Base-by-base conservation (phyloP, 345 rosid genomes). In the Dipteronia dyeriana region DNA sequence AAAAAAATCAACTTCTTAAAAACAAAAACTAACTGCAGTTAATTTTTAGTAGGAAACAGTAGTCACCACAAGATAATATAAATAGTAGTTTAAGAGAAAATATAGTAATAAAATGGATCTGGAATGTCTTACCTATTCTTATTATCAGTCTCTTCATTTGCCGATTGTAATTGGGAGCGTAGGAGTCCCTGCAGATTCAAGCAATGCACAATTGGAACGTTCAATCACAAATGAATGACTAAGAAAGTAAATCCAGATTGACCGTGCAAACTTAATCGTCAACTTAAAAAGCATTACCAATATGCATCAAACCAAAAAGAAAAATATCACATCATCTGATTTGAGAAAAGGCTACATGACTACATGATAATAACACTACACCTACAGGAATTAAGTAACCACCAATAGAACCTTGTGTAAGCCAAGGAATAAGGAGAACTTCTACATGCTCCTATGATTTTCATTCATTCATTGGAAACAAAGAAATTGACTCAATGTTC, bases 81-180 rank as follows among this genome's bases (percentile, higher is more conserved):
- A 53, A 41, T 26, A 22, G 31, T 23, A 62, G 62, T 9, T 77
- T 45, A 34, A 34, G 34, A 31, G 13, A 47, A 22, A 66, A 43
- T 22, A 59, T 25, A n/a, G 20, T 51, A 2, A 70, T 26, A 57
- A 17, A 38, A 74, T 57, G 56, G n/a, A 19, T 29, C 57, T 10
- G 9, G 23, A 73, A 39, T 20, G 49, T 2, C 31, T 82, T 79
- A 94, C 99, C 98, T 92, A 75, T 86, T 86, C 85, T 88, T 90
- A 74, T 73, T 81, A 76, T 88, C 97, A 70, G 87, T 76, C 59
- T 96, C 97, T 79, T 92, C 97, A 89, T 92, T 85, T 83, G 95
- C 98, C 73, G 97, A 82, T 77, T 92, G 94, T 69, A 96, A 88
- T 79, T 90, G 97, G 68, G 97, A 88, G 34, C 97, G 91, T 70